Evolutionary conservation across 2,329 filamentous ascomycete genomes (phyloP).

Genomic region (Fusarium foetens): DNA sequence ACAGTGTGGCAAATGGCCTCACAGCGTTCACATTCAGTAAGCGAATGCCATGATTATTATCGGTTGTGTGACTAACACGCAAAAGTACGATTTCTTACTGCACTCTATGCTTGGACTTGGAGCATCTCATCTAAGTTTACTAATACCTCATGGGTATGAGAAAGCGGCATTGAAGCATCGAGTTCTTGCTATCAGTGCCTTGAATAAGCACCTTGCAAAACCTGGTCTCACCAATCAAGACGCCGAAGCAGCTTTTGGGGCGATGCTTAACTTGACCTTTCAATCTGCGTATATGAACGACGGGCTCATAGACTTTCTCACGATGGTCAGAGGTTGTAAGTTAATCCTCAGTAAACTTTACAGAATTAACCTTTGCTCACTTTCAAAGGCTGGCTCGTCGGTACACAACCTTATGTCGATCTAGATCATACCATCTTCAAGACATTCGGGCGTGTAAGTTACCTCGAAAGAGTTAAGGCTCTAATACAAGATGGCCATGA

Average conservation of each 20-base stretch:
- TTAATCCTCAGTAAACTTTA: background rate
- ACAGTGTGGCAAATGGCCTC: slow-evolving; percentile 52
- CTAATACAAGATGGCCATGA: slow-evolving; percentile 28
- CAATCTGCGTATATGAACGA: slow-evolving; percentile 54
- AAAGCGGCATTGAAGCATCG: slow-evolving; percentile 50
- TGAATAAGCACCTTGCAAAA: slow-evolving; percentile 50
- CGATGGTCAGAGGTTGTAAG: slow-evolving; percentile 53
- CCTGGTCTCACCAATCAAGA: slow-evolving; percentile 45
- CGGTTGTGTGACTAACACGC: background rate
- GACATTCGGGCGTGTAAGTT: slow-evolving; percentile 41
- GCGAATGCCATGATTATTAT: background rate
- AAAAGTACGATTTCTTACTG: slow-evolving; percentile 53
- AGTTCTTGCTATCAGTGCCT: slow-evolving; percentile 49
- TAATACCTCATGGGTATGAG: slow-evolving; percentile 37
- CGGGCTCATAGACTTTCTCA: slow-evolving; percentile 53
- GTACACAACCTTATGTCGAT: slow-evolving; percentile 28
- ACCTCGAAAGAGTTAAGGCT: slow-evolving; percentile 43
- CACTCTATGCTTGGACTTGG: slow-evolving; percentile 56
- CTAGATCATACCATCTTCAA: slow-evolving; percentile 42
- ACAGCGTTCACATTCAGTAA: slow-evolving; percentile 51
- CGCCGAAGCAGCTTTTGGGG: slow-evolving; percentile 51
- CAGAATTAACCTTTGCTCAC: background rate
- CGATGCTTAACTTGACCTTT: slow-evolving; percentile 51
- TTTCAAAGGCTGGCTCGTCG: slow-evolving; percentile 43
- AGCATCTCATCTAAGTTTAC: slow-evolving; percentile 51